Evolutionary conservation across 2,329 filamentous ascomycete species (phyloP), one percentile per base, ranked within the genome.

Genomic region (Fusarium longipes): DNA sequence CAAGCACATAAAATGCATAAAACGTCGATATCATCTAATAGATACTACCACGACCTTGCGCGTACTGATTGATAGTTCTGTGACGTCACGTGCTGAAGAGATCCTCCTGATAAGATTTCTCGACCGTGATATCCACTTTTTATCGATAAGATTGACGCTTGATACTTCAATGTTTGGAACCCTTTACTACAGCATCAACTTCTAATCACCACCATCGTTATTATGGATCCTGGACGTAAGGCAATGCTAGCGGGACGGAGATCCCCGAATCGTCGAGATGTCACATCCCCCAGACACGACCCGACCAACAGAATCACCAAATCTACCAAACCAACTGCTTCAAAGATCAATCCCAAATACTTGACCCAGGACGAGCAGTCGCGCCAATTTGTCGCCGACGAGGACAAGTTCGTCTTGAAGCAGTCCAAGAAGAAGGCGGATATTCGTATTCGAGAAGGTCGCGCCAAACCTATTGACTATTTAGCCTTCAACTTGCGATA

Each of bases 351-450:
- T 33, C 72, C 78, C n/a, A 78, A 75, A 53, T 86, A 84, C 71
- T 80, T 92, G 63, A 91, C 90, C 58, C 87, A 93, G 75, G 91
- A 93, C 73, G 90, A 94, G 75, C 90, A 93, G 75, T 91, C 89
- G 68, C 85, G 89, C 25, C 86, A 91, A 75, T 99, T 96, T 84
- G 92, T 98, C 20, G 92, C 95, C 51, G 92, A 97, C 73, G 96
- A 99, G 78, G 96, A 99, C 81, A 90, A 91, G 68, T 99, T 99
- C 75, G 96, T 98, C 57, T 83, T 99, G 74, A 94, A 93, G 79
- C 96, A 99, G 80, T 91, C 95, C 44, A 99, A 98, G 84, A 98
- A 96, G 83, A 98, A 97, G 83, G 95, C 96, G 39, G 92, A 94
- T 68, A 96, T 99, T 71, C 91, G 96, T 38, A 93, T 98, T 43